Evolutionary conservation across 108 stramenopile genomes (phyloP).

Genomic region (Pseudonitzschia pungens): DNA sequence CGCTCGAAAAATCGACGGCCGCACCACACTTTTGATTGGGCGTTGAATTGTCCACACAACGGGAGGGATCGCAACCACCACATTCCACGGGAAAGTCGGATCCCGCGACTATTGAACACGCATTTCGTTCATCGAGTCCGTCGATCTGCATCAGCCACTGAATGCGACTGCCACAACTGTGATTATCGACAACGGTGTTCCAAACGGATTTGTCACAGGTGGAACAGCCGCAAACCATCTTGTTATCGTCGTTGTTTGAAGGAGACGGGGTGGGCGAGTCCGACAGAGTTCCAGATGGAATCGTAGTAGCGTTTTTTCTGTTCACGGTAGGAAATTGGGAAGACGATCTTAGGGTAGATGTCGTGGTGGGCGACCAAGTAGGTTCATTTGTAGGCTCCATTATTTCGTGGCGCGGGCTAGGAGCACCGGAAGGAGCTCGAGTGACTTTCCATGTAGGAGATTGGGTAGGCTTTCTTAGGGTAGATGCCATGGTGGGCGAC

Average conservation of each 20-base stretch:
- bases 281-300: too few relatives aligned
- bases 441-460: too few relatives aligned
- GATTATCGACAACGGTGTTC: background rate
- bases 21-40: constrained; percentile 19
- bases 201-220: background rate
- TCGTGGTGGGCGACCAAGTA: too few relatives aligned
- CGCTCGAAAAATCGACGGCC: constrained; percentile 8
- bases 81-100: background rate
- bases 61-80: constrained; percentile 2
- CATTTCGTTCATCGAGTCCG: background rate
- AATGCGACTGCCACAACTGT: constrained; percentile 2
- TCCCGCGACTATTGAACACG: background rate
- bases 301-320: too few relatives aligned
- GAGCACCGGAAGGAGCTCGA: too few relatives aligned
- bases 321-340: too few relatives aligned
- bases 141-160: background rate
- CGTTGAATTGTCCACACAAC: background rate
- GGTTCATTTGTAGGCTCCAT: too few relatives aligned
- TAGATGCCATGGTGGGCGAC: too few relatives aligned
- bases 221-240: background rate
- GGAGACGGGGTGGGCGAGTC: background rate
- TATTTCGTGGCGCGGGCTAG: too few relatives aligned
- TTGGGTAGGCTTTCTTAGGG: too few relatives aligned
- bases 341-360: too few relatives aligned
- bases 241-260: background rate